phyloP scores from a whole-genome alignment of 495 filamentous ascomycete genomes.

The Gamarada debralockiae region DNA sequence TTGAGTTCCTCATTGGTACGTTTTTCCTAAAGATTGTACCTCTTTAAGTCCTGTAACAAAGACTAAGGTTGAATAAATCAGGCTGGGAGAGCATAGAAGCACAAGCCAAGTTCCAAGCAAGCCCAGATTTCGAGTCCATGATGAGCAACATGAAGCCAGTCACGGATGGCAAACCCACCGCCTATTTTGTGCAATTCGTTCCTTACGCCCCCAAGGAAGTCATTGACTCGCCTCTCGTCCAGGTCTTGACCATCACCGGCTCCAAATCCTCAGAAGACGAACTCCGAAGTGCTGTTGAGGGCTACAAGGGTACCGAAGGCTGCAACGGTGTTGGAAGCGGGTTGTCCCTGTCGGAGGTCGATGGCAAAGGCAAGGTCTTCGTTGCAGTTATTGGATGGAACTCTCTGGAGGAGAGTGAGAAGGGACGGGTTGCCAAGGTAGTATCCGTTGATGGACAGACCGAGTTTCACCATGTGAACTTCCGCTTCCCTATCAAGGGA shows the following conservation, averaged over 20 bases:
- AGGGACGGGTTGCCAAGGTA: neutral
- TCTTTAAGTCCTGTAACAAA: neutral
- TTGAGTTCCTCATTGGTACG: slow-evolving; percentile 16
- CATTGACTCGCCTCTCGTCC: slow-evolving; percentile 12
- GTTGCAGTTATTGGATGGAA: slow-evolving; percentile 15
- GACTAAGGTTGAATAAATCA: neutral
- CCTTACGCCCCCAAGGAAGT: slow-evolving; percentile 21
- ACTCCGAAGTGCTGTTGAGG: slow-evolving; percentile 1
- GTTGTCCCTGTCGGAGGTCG: slow-evolving; percentile 4
- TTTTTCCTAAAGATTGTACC: neutral
- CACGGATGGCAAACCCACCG: slow-evolving; percentile 5
- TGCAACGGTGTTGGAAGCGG: slow-evolving; percentile 15
- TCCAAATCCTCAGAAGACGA: neutral
- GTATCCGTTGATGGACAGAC: neutral
- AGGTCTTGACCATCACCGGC: slow-evolving; percentile 11
- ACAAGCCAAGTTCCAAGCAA: slow-evolving; percentile 3
- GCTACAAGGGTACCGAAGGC: neutral
- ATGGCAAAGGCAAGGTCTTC: slow-evolving; percentile 12
- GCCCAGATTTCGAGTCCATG: neutral
- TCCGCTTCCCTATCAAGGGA: slow-evolving; percentile 18
- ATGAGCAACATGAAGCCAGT: slow-evolving; percentile 6
- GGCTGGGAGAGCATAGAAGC: slow-evolving; percentile 15
- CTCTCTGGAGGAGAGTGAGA: slow-evolving; percentile 4
- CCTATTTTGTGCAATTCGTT: slow-evolving; percentile 15
- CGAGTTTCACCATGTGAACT: slow-evolving; percentile 18